A percentile compares a stretch with the other conserved stretches of the same genome.
Conservation (phyloP, 108 stramenopile genomes). For the Cylindrotheca closterium region DNA sequence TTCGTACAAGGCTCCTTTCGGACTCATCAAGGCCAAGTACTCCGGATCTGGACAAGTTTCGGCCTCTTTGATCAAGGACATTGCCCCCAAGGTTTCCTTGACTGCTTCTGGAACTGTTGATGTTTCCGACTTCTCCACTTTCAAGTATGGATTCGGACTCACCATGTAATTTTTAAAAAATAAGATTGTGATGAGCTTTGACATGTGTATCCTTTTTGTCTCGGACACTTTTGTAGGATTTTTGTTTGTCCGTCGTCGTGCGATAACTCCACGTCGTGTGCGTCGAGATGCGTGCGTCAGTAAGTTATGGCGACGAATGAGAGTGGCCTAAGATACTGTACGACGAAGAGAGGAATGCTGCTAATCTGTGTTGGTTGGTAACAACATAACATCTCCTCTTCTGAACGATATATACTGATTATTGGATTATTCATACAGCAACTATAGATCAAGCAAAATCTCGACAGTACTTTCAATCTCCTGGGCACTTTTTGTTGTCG, state of each 20-base stretch:
- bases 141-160: slow-evolving; percentile 87
- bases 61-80: slow-evolving; percentile 77
- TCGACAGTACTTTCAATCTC: no score
- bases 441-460: no score
- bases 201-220: not conserved
- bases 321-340: no score
- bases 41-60: slow-evolving; percentile 67
- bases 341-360: no score
- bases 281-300: no score
- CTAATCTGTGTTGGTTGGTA: no score
- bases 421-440: no score
- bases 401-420: no score
- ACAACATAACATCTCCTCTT: no score
- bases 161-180: slow-evolving; percentile 58
- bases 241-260: not conserved
- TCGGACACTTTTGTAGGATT: not conserved
- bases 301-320: no score
- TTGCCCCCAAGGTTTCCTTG: slow-evolving; percentile 86
- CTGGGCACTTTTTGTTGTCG: no score
- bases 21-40: slow-evolving; percentile 89
- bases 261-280: not conserved
- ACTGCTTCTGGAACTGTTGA: slow-evolving; percentile 82
- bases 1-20: slow-evolving; percentile 71
- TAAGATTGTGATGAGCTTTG: not conserved
- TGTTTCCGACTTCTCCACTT: slow-evolving; percentile 69